Conservation (phyloP, 129 eudicot species). For the Helianthus tuberosus region DNA sequence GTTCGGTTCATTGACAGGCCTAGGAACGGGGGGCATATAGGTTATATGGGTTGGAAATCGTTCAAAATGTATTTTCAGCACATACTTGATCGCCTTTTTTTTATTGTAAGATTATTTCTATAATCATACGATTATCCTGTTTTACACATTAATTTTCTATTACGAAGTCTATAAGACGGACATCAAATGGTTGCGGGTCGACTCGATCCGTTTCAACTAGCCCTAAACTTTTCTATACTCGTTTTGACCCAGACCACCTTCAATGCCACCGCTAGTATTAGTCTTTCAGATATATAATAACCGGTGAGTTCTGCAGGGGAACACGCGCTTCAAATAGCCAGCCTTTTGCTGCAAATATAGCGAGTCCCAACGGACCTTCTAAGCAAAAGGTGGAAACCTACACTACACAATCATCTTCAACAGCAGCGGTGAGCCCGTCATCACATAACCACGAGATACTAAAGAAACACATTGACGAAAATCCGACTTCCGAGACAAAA, state of each 20-base stretch:
- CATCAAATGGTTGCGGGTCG: conserved; percentile 9
- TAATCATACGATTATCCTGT: not conserved
- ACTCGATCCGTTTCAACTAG: not conserved
- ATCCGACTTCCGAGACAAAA: conserved; percentile 32
- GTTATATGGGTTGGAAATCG: not conserved
- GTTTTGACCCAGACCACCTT: not conserved
- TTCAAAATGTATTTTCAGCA: not conserved
- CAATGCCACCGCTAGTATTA: conserved; percentile 4
- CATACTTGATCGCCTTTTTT: not conserved
- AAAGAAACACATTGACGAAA: conserved; percentile 52
- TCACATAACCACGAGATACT: conserved; percentile 41
- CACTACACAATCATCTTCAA: conserved; percentile 45
- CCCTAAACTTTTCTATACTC: not conserved
- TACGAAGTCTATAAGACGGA: not conserved
- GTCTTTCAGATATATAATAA: conserved; percentile 15
- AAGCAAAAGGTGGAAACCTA: conserved; percentile 53
- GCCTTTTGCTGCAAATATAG: conserved; percentile 42
- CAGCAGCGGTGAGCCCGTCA: conserved; percentile 47
- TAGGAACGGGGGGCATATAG: too few relatives aligned
- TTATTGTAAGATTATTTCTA: not conserved
- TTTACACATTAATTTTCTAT: not conserved
- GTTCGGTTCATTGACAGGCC: too few relatives aligned
- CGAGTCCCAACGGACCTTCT: conserved; percentile 50
- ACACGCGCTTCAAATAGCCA: conserved; percentile 64
- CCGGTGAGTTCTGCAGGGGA: conserved; percentile 59